Evolutionary conservation across 371 early-diverging fungal species (phyloP).

Genomic region (Rhizopus stolonifer): DNA sequence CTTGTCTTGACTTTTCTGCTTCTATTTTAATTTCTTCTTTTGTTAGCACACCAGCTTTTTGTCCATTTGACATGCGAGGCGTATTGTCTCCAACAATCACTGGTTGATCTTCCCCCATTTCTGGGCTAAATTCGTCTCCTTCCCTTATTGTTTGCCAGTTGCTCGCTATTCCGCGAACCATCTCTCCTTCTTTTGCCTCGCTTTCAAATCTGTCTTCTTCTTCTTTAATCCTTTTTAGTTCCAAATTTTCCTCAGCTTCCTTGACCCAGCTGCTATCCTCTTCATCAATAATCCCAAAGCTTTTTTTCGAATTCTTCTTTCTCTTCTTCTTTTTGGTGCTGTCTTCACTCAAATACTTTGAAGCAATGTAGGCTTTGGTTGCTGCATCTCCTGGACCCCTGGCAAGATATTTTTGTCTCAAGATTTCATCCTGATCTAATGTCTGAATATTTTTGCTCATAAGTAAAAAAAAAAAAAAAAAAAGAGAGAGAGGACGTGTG

Average conservation of each 20-base stretch:
- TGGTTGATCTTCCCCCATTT: slow-evolving; percentile 47
- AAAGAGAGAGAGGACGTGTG: no score
- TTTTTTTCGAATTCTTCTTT: slow-evolving; percentile 43
- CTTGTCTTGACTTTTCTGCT: slow-evolving; percentile 34
- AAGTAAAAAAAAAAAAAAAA: no score
- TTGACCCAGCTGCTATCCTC: slow-evolving; percentile 49
- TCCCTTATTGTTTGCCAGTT: slow-evolving; percentile 53
- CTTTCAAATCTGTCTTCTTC: slow-evolving; percentile 6
- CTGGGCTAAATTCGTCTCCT: slow-evolving; percentile 19
- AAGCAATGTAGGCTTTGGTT: slow-evolving; percentile 49
- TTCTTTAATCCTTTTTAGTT: slow-evolving; percentile 19
- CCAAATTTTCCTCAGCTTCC: slow-evolving; percentile 10
- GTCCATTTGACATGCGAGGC: slow-evolving; percentile 55
- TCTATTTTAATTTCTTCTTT: slow-evolving; percentile 50
- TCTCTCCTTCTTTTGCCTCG: slow-evolving; percentile 3
- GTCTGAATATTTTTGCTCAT: slow-evolving; percentile 20
- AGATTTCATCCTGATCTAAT: slow-evolving; percentile 29
- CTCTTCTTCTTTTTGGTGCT: slow-evolving; percentile 46
- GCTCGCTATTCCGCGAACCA: slow-evolving; percentile 36
- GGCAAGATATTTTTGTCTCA: slow-evolving; percentile 42
- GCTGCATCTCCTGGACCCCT: slow-evolving; percentile 47
- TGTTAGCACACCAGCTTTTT: slow-evolving; percentile 56
- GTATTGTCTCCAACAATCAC: slow-evolving; percentile 40
- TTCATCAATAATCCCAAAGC: slow-evolving; percentile 56
- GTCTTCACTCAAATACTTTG: slow-evolving; percentile 34